Evolutionary conservation across 2,329 filamentous ascomycete genomes (phyloP).

Genomic region (Ophiocordyceps camponoti-saundersi): DNA sequence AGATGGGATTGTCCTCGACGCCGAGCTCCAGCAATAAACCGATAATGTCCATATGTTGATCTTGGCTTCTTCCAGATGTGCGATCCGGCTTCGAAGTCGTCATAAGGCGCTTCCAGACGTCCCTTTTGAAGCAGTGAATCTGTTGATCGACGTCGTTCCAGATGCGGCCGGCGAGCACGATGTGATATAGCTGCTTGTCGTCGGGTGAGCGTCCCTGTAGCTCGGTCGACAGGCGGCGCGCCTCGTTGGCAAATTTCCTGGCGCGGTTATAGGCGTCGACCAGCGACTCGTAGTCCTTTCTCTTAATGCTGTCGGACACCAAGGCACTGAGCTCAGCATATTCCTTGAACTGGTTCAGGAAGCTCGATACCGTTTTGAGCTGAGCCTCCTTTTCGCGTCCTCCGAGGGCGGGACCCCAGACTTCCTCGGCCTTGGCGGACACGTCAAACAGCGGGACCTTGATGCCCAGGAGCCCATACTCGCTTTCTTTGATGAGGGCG

Average conservation of each 20-base stretch:
- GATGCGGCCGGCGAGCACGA: constrained; percentile 80
- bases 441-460: constrained; percentile 78
- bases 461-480: constrained; percentile 78
- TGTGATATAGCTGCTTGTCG: constrained; percentile 69
- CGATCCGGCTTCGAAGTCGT: constrained; percentile 40
- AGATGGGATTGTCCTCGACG: constrained; percentile 90
- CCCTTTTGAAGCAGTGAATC: constrained; percentile 71
- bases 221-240: constrained; percentile 47
- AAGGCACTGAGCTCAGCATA: constrained; percentile 67
- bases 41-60: constrained; percentile 83
- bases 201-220: constrained; percentile 40
- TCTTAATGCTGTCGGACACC: constrained; percentile 71
- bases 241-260: constrained; percentile 66
- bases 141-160: constrained; percentile 89
- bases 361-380: constrained; percentile 59
- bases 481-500: constrained; percentile 79
- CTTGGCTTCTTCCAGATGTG: constrained; percentile 39
- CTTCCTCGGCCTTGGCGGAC: constrained; percentile 85
- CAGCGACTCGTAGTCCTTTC: constrained; percentile 76
- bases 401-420: constrained; percentile 88
- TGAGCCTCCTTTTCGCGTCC: constrained; percentile 83
- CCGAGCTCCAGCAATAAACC: constrained; percentile 79
- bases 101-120: constrained; percentile 70
- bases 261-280: constrained; percentile 77
- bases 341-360: constrained; percentile 63